Evolutionary conservation across 2,329 filamentous ascomycete genomes (phyloP), one percentile per base, ranked within the genome.

Genomic region (Aspergillus cejpii): DNA sequence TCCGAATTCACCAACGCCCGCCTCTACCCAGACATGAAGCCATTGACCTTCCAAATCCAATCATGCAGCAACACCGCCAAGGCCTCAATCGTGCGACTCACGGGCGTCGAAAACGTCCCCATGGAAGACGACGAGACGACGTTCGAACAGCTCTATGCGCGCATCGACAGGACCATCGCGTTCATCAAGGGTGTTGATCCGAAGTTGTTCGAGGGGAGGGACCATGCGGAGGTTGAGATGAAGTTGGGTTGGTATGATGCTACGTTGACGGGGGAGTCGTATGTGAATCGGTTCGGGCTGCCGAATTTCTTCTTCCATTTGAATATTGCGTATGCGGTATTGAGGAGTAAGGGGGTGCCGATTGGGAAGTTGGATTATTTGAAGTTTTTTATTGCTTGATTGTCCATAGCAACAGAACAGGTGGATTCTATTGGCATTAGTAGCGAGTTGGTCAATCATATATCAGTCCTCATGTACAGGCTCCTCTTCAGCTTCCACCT

Each of bases 221-320:
- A 73, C 44, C 59, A 63, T 0, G 50, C 53, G 2, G 64, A 72
- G 48, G 55, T 76, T 6, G 48, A 62, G 4, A 47, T 76, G 27
- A 58, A 63, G 34, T 53, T 59, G 1, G 53, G 57, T 6, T 43
- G 43, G 7, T 50, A 55, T 3, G 64, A 74, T 41, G 39, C 59
- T 5, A 68, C 67, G 45, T 70, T 75, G 11, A 66, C 66, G 2
- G 71, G 63, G 0, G 51, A 66, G 43, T 62, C 67, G 2, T 84
- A 78, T 57, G 56, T 77, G 17, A 57, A 64, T 31, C 64, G 64
- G 2, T 79, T 74, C 60, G 70, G 65, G 3, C 44, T 80, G 34
- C 80, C 81, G 17, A 83, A 84, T 56, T 63, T 83, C 53, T 83
- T 73, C 67, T 86, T 85, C 64, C 83, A 85, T 58, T 52, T 78